These are phyloP conservation scores for Atkinsonella texensis DNA, from an alignment of 2,329 filamentous ascomycete genomes.

Conservation along the genomic window DNA sequence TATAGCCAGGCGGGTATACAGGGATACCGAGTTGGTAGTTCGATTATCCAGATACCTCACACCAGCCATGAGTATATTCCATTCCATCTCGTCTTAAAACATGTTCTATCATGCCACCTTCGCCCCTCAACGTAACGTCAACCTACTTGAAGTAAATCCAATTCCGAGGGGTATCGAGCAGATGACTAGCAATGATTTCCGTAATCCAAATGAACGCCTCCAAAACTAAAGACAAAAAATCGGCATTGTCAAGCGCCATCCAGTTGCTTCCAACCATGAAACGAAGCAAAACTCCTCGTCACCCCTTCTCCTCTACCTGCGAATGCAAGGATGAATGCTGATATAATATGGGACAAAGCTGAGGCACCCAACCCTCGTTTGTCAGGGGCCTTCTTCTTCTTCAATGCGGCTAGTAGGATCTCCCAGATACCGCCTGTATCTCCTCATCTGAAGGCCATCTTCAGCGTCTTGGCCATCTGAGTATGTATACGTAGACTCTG, in stretches of 20 bases:
- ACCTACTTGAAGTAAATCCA: background rate
- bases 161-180: constrained; percentile 9
- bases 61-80: background rate
- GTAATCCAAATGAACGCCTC: constrained; percentile 7
- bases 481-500: constrained; percentile 20
- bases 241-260: background rate
- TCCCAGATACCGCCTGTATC: constrained; percentile 21
- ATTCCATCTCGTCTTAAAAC: background rate
- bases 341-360: background rate
- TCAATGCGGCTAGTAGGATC: constrained; percentile 24
- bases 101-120: background rate
- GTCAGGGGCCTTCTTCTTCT: constrained; percentile 20
- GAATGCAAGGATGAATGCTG: background rate
- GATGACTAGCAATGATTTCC: constrained; percentile 8
- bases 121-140: background rate
- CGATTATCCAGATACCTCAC: background rate
- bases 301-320: too few species aligned
- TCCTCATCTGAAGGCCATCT: constrained; percentile 23
- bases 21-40: too few species aligned
- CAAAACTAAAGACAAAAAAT: background rate
- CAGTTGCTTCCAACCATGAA: background rate
- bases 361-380: background rate
- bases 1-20: too few species aligned
- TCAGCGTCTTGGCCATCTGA: constrained; percentile 19
- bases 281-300: background rate